phyloP scores from a whole-genome alignment of 2,329 filamentous ascomycete species.

The Penicillium sp. region DNA sequence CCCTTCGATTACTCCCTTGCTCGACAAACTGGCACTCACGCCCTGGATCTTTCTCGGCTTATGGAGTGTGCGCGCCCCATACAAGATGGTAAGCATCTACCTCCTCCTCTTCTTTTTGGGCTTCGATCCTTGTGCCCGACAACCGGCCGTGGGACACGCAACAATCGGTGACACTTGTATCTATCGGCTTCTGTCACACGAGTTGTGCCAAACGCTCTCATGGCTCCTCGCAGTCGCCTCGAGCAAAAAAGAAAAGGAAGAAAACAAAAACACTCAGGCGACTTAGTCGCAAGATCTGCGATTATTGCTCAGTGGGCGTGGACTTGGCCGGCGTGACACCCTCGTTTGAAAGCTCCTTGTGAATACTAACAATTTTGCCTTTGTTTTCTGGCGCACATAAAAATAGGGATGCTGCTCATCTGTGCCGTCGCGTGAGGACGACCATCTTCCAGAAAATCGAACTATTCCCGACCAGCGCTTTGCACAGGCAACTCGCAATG shows the following conservation, averaged over 20 bases:
- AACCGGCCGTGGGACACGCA: no score
- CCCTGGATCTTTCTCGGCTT: conserved; percentile 11
- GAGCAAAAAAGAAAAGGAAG: no score
- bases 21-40: conserved; percentile 7
- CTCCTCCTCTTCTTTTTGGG: neutral
- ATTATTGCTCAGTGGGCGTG: no score
- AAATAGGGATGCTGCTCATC: conserved; percentile 39
- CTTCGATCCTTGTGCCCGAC: no score
- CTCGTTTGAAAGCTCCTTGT: neutral
- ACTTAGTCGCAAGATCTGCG: no score
- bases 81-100: conserved; percentile 33
- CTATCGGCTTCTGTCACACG: neutral
- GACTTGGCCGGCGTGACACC: neutral
- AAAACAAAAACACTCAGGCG: no score
- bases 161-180: no score
- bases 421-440: conserved; percentile 26
- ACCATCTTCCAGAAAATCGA: conserved; percentile 19
- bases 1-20: neutral
- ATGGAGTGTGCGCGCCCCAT: conserved; percentile 23
- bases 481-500: conserved; percentile 16
- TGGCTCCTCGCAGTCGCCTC: no score
- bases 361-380: conserved; percentile 1
- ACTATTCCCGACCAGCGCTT: conserved; percentile 21
- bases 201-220: neutral
- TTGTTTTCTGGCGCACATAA: neutral